Base-by-base conservation (phyloP, 352 stramenopile species). In the Phytophthora pluvialis region DNA sequence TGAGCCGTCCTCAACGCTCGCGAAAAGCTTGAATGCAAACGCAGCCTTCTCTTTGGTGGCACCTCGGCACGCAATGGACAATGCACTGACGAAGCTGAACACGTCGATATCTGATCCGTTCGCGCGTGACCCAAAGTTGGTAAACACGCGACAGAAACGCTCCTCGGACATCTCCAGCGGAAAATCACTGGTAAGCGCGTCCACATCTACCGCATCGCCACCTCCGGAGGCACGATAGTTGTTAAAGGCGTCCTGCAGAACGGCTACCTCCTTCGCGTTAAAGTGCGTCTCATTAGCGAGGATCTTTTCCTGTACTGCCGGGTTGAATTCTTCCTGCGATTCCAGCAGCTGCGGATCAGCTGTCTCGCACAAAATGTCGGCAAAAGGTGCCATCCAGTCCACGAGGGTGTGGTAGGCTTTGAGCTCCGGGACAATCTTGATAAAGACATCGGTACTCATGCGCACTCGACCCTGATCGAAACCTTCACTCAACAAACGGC, bases 291-390 rank as follows among this genome's bases (percentile, higher is more conserved):
- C 88, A 25, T 79, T 91, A 25, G 87, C 85, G 5, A 96, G 70
- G 36, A 96, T 96, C 57, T 96, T 96, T 49, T 94, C 83, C 64
- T 96, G 88, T 4, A 95, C 88, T 32, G 86, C 82, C 25, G 88
- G 88, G 51, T 96, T 96, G 49, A 94, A 96, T 60, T 95, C 86
- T 67, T 96, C 88, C 49, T 96, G 88, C 0, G 85, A 91, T 45
- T 96, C 88, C 25, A 96, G 73, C 42, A 96, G 55, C 31, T 91
- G 71, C 12, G 83, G 86, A 42, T 93, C 74, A 3, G 85, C 83
- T 16, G 81, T 92, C 62, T 96, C 88, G 53, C 86, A 95, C 38
- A 95, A 61, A 64, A 94, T 91, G n/a, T 92, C 83, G 18, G 90
- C 86, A 50, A 96, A 95, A 35, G 81, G 73, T 12, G 78, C 62